Conservation (phyloP, 2,329 filamentous ascomycete species). For the Pseudogymnoascus sp. region DNA sequence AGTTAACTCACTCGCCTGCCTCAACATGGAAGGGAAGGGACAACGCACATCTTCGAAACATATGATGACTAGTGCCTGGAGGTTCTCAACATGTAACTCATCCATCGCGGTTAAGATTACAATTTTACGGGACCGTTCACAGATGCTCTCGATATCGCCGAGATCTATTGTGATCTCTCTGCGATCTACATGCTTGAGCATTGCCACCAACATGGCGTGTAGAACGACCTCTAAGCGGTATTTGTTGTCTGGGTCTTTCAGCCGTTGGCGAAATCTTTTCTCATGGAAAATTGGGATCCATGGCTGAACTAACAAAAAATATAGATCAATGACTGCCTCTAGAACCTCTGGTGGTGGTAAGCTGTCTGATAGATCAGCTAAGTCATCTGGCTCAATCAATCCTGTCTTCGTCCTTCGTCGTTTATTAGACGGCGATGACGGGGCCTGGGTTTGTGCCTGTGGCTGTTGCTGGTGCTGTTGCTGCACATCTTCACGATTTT, state of each 20-base stretch:
- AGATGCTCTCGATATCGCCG: not conserved
- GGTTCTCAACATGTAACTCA: constrained; percentile 11
- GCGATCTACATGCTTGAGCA: not conserved
- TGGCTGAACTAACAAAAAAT: constrained; percentile 16
- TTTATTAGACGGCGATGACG: not conserved
- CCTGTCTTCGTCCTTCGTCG: constrained; percentile 20
- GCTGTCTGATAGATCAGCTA: constrained; percentile 7
- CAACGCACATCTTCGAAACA: constrained; percentile 30
- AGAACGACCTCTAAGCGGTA: constrained; percentile 17
- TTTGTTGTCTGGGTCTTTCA: constrained; percentile 11
- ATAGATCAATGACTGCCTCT: constrained; percentile 14
- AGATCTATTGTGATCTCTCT: not conserved
- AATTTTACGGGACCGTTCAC: constrained; percentile 10
- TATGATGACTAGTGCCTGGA: constrained; percentile 18
- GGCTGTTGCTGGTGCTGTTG: not conserved
- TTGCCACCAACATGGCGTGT: constrained; percentile 19
- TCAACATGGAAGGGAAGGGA: not conserved
- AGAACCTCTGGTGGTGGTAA: constrained; percentile 12
- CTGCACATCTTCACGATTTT: constrained; percentile 15
- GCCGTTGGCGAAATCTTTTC: constrained; percentile 10
- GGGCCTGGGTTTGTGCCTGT: not conserved
- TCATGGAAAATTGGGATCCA: constrained; percentile 21
- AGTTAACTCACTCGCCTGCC: not conserved
- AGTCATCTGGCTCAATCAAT: constrained; percentile 17
- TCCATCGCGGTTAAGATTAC: constrained; percentile 12